A percentile compares a stretch with the other conserved stretches of the same genome.
These are phyloP conservation scores for Alternaria sp. DNA, from an alignment of 2,329 filamentous ascomycete genomes.

Conservation along the genomic window DNA sequence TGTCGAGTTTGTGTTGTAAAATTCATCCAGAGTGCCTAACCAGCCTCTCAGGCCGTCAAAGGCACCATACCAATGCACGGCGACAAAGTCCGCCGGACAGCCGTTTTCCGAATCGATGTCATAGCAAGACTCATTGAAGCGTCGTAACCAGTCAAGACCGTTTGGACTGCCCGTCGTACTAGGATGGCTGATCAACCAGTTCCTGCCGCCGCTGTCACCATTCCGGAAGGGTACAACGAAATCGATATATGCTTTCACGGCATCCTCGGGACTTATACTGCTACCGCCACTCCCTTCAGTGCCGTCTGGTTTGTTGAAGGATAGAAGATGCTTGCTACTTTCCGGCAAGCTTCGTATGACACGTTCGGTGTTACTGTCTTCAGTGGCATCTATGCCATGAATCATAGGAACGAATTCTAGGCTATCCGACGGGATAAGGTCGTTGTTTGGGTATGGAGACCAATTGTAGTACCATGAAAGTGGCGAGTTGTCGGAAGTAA, in stretches of 20 bases:
- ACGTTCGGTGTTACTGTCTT: constrained; percentile 63
- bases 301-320: constrained; percentile 83
- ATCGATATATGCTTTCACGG: constrained; percentile 74
- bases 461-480: constrained; percentile 92
- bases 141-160: constrained; percentile 72
- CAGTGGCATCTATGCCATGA: constrained; percentile 66
- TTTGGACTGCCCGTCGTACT: constrained; percentile 69
- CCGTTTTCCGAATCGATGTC: constrained; percentile 50
- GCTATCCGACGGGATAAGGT: constrained; percentile 56
- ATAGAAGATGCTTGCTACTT: constrained; percentile 70
- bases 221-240: constrained; percentile 74
- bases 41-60: constrained; percentile 73
- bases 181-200: constrained; percentile 71
- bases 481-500: constrained; percentile 68
- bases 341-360: constrained; percentile 66
- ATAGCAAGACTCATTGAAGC: constrained; percentile 70
- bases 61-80: constrained; percentile 67
- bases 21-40: constrained; percentile 67
- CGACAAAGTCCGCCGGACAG: constrained; percentile 61
- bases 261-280: constrained; percentile 66
- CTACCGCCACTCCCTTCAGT: constrained; percentile 67
- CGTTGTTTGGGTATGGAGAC: constrained; percentile 62
- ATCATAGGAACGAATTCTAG: constrained; percentile 85
- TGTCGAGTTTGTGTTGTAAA: constrained; percentile 60
- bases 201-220: constrained; percentile 58